Conservation (phyloP, 1,284 basidiomycete genomes). For the Puccinia triticina region DNA sequence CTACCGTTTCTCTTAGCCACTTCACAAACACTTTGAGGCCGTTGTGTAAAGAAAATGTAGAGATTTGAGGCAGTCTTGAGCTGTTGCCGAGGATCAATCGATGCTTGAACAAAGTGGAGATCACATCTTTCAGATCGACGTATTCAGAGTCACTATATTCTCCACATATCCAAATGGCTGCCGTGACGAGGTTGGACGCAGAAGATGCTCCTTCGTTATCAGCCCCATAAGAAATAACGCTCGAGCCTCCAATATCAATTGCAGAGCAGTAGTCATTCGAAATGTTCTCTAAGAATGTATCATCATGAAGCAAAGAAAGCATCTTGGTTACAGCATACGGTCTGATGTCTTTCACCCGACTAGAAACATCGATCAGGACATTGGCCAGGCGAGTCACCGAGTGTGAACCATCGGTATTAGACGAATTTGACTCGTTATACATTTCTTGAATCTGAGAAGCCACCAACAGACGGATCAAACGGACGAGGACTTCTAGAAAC, state of each 20-base stretch:
- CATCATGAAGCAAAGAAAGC: constrained; percentile 76
- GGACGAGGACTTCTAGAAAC: constrained; percentile 90
- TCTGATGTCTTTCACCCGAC: constrained; percentile 76
- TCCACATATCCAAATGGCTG: constrained; percentile 91
- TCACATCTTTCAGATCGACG: constrained; percentile 55
- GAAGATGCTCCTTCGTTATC: constrained; percentile 65
- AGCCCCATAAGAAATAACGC: constrained; percentile 64
- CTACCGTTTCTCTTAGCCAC: constrained; percentile 28
- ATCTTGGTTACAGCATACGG: constrained; percentile 79
- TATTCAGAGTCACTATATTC: constrained; percentile 72
- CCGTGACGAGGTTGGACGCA: constrained; percentile 73
- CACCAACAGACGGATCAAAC: constrained; percentile 73
- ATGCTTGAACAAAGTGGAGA: constrained; percentile 65
- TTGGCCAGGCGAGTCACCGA: constrained; percentile 68
- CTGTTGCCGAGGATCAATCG: constrained; percentile 20
- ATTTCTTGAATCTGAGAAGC: constrained; percentile 48
- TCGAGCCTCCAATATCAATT: not conserved
- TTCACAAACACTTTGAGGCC: constrained; percentile 52
- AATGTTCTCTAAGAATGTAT: constrained; percentile 66
- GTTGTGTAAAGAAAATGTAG: constrained; percentile 38
- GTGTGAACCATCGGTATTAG: constrained; percentile 14
- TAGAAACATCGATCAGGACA: constrained; percentile 83
- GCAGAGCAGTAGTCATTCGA: constrained; percentile 54
- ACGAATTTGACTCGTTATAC: not conserved
- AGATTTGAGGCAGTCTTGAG: constrained; percentile 23